phyloP scores from a whole-genome alignment of 148 eudicot species.

The Rhododendron vialii region DNA sequence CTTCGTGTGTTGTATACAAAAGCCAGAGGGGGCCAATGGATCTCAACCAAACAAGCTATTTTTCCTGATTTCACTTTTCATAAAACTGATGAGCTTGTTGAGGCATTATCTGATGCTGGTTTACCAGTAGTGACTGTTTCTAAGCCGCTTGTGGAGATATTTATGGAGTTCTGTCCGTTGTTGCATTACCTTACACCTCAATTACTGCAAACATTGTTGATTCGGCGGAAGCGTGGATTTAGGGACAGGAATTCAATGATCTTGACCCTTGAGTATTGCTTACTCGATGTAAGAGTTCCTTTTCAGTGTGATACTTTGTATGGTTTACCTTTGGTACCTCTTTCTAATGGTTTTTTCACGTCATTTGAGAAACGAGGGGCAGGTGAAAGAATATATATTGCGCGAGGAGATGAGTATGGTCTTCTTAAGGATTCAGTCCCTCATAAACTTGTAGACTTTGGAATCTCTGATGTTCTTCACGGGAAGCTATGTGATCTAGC shows the following conservation, averaged over 20 bases:
- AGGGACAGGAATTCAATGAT: constrained; percentile 62
- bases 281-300: constrained; percentile 62
- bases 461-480: constrained; percentile 60
- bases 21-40: constrained; percentile 96
- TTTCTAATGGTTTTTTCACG: constrained; percentile 76
- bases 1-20: constrained; percentile 78
- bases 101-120: constrained; percentile 78
- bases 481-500: constrained; percentile 78
- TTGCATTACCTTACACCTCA: constrained; percentile 88
- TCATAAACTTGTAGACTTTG: constrained; percentile 65
- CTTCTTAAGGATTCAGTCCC: constrained; percentile 84
- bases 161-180: constrained; percentile 74
- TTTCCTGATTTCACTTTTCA: constrained; percentile 84
- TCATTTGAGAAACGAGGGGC: constrained; percentile 66
- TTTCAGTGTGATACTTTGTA: constrained; percentile 51
- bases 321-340: constrained; percentile 87
- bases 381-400: constrained; percentile 69
- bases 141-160: constrained; percentile 63
- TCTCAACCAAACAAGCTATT: constrained; percentile 82
- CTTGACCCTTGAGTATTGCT: constrained; percentile 84
- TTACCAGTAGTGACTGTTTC: constrained; percentile 67
- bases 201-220: constrained; percentile 71
- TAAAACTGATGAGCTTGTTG: constrained; percentile 61
- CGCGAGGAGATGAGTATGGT: constrained; percentile 65
- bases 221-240: constrained; percentile 73